Evolutionary conservation across 1,284 basidiomycete species (phyloP).

Genomic region (Fomitopsis palustris): DNA sequence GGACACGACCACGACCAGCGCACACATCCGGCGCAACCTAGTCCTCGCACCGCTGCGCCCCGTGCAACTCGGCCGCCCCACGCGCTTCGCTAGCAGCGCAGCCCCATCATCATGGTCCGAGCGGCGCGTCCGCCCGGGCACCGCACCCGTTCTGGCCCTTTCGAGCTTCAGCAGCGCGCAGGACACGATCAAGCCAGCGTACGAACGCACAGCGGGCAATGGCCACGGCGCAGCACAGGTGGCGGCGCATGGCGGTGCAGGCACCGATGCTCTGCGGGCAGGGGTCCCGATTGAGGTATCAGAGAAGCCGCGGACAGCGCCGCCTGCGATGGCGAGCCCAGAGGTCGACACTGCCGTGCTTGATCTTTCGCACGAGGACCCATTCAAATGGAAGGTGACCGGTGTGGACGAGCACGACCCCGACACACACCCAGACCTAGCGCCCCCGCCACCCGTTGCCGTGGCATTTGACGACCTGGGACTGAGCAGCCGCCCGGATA

Average conservation of each 20-base stretch:
- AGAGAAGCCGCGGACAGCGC: neutral
- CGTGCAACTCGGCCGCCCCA: neutral
- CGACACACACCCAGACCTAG: neutral
- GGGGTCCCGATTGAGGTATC: neutral
- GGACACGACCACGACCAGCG: neutral
- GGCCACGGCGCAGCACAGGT: neutral
- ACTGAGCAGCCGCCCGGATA: neutral
- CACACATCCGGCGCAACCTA: neutral
- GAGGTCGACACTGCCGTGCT: neutral
- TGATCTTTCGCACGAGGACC: constrained; percentile 2
- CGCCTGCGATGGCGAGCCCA: neutral
- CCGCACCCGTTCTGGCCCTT: neutral
- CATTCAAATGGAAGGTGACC: neutral
- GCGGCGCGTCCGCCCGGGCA: neutral
- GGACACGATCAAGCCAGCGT: neutral
- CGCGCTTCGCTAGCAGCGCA: neutral
- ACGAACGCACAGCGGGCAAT: neutral
- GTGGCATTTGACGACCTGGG: neutral
- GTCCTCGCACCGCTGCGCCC: neutral
- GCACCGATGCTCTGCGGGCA: neutral
- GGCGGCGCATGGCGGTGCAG: neutral
- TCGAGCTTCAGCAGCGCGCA: neutral
- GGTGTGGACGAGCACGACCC: neutral
- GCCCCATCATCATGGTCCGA: neutral
- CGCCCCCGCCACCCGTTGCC: neutral